These are phyloP conservation scores for Blastocystis sp. DNA, from an alignment of 352 stramenopile species.

Conservation along the genomic window DNA sequence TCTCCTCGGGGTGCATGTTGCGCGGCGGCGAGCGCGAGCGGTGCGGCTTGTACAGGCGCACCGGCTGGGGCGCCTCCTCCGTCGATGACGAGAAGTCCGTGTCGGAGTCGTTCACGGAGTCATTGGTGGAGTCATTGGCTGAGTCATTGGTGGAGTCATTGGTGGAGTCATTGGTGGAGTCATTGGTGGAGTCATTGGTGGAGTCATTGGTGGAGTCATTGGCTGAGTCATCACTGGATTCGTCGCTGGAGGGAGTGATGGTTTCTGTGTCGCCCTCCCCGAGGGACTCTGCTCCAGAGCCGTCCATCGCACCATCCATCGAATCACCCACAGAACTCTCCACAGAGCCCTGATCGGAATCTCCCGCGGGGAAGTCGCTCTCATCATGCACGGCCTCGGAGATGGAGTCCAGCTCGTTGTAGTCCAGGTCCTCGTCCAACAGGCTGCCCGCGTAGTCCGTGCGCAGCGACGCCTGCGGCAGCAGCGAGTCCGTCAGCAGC, in stretches of 20 bases:
- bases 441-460: not conserved
- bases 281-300: not conserved
- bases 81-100: not conserved
- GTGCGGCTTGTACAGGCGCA: not conserved
- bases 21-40: not conserved
- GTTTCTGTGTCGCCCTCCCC: not conserved
- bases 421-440: conserved; percentile 9
- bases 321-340: not conserved
- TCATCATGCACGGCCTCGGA: not conserved
- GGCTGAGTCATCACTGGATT: not conserved
- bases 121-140: not conserved
- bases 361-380: not conserved
- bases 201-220: not conserved
- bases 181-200: not conserved
- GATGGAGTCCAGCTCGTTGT: not conserved
- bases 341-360: not conserved
- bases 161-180: not conserved
- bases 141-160: not conserved
- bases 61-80: too few species aligned
- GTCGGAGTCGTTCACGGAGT: not conserved
- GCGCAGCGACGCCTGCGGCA: conserved; percentile 24
- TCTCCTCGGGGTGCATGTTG: not conserved
- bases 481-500: conserved; percentile 27
- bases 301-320: too few species aligned
- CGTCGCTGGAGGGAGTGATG: too few species aligned